phyloP scores from a whole-genome alignment of 768 basidiomycete species.

The Candolleomyces efflorescens region DNA sequence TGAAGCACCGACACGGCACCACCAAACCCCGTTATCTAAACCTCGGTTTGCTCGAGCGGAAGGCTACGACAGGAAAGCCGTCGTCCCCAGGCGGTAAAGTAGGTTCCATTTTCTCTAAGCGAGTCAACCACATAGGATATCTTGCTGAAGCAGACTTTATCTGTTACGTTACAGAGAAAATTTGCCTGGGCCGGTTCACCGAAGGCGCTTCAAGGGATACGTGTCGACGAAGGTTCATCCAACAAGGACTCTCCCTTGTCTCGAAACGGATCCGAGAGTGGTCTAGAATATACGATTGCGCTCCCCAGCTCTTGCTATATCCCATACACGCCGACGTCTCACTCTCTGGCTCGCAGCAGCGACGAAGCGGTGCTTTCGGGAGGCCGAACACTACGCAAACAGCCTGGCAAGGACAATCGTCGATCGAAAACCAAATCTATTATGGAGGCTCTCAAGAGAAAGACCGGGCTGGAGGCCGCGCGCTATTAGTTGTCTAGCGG shows the following conservation, averaged over 20 bases:
- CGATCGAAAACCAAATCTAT: background rate
- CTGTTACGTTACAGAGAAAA: too few species aligned
- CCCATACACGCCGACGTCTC: background rate
- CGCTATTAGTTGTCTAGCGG: background rate
- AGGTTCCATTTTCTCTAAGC: background rate
- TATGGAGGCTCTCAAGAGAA: background rate
- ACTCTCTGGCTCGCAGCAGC: background rate
- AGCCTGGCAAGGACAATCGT: background rate
- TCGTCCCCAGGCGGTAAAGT: background rate
- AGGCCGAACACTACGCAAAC: background rate
- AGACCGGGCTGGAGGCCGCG: background rate
- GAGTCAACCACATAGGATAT: too few species aligned
- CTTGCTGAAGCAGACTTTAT: too few species aligned
- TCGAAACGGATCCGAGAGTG: background rate
- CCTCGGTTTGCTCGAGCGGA: background rate
- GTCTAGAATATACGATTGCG: background rate
- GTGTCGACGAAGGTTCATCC: too few species aligned
- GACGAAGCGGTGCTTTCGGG: background rate
- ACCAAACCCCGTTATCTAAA: background rate
- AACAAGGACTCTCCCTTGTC: background rate
- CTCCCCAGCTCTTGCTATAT: slow-evolving; percentile 1
- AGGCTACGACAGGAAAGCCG: too few species aligned
- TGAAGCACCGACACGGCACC: background rate
- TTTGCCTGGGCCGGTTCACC: too few species aligned
- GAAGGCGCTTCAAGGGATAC: too few species aligned